These are phyloP conservation scores for Cryphonectria radicalis DNA, from an alignment of 2,329 filamentous ascomycete species.

Conservation along the genomic window DNA sequence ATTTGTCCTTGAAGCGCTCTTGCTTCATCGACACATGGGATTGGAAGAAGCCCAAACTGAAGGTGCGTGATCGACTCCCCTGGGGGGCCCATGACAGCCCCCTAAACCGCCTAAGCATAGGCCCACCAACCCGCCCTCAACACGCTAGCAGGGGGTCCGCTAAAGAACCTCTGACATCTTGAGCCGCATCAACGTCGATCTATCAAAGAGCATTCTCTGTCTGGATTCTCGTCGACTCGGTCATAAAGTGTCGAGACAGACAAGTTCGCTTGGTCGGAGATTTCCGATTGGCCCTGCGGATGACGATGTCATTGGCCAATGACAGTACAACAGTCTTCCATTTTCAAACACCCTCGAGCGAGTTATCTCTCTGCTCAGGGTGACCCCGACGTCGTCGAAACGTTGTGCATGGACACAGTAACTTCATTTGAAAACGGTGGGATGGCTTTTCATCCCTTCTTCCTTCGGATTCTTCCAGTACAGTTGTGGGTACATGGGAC, in stretches of 20 bases:
- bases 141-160: constrained; percentile 28
- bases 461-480: background rate
- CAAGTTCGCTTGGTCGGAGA: background rate
- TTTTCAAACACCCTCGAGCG: background rate
- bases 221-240: background rate
- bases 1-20: constrained; percentile 33
- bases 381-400: constrained; percentile 1
- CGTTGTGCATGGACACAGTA: background rate
- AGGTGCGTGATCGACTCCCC: constrained; percentile 39
- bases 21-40: constrained; percentile 44
- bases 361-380: background rate
- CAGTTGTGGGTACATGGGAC: constrained; percentile 19
- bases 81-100: background rate
- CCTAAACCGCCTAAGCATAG: background rate
- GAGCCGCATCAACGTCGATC: constrained; percentile 36
- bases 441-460: constrained; percentile 21
- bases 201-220: background rate
- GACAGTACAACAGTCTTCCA: background rate
- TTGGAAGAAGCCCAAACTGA: constrained; percentile 42
- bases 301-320: background rate
- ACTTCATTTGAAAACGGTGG: constrained; percentile 15
- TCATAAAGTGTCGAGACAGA: background rate
- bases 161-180: constrained; percentile 35
- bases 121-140: constrained; percentile 33
- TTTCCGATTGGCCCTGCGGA: background rate